Evolutionary conservation across 176 grass and related monocot species (phyloP).

Genomic region (Zoysia japonica): DNA sequence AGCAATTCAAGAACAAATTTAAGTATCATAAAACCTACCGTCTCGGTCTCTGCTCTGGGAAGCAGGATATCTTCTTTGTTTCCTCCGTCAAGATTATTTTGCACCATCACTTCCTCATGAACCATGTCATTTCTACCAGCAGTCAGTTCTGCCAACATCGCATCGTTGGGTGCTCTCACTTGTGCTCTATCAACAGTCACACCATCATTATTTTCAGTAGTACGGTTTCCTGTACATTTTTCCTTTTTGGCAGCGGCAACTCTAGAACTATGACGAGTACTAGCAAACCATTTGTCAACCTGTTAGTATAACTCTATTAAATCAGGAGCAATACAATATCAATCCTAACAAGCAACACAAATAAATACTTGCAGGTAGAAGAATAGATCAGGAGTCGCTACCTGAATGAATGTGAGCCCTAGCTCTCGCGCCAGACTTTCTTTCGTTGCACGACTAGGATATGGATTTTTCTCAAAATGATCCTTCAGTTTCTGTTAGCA

Average conservation of each 20-base stretch:
- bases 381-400: slow-evolving; percentile 21
- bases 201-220: slow-evolving; percentile 36
- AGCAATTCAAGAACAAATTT: background rate
- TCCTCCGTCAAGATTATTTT: slow-evolving; percentile 36
- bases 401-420: slow-evolving; percentile 64
- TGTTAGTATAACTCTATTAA: slow-evolving; percentile 42
- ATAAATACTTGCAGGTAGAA: slow-evolving; percentile 9
- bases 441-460: slow-evolving; percentile 59
- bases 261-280: slow-evolving; percentile 53
- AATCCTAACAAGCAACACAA: slow-evolving; percentile 15
- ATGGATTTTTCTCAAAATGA: slow-evolving; percentile 57
- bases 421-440: slow-evolving; percentile 60
- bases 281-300: slow-evolving; percentile 70
- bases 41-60: slow-evolving; percentile 15
- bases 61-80: slow-evolving; percentile 28
- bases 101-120: slow-evolving; percentile 15
- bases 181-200: slow-evolving; percentile 23
- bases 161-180: slow-evolving; percentile 19
- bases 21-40: slow-evolving; percentile 11
- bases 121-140: slow-evolving; percentile 22
- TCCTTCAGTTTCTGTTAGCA: slow-evolving; percentile 53
- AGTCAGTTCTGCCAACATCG: slow-evolving; percentile 29
- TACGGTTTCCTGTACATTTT: slow-evolving; percentile 29
- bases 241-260: slow-evolving; percentile 40
- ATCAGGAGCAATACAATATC: slow-evolving; percentile 27